Evolutionary conservation across 192 early-diverging fungal genomes (phyloP).

Genomic region (Mortierella claussenii): DNA sequence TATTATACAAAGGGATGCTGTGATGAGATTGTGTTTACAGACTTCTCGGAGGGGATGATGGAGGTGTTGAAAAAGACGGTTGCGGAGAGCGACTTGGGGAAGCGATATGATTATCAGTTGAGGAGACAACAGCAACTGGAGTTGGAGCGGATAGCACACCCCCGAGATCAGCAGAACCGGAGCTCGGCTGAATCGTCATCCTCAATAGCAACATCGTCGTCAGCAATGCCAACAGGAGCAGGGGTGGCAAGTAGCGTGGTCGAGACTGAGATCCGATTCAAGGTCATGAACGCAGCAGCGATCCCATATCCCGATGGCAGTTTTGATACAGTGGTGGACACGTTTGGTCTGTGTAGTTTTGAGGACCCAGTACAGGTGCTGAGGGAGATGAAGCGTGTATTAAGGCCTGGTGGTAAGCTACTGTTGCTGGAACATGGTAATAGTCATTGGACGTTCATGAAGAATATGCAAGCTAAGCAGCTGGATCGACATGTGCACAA

Average conservation of each 20-base stretch:
- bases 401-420: conserved; percentile 24
- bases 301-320: conserved; percentile 44
- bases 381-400: conserved; percentile 47
- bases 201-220: neutral
- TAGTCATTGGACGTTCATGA: conserved; percentile 42
- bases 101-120: conserved; percentile 43
- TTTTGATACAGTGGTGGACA: conserved; percentile 48
- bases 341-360: conserved; percentile 49
- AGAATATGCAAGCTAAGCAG: conserved; percentile 50
- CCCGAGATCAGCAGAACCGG: neutral
- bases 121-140: conserved; percentile 40
- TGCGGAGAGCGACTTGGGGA: conserved; percentile 35
- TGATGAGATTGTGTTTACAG: conserved; percentile 47
- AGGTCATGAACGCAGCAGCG: conserved; percentile 44
- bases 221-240: neutral
- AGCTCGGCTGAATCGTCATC: neutral
- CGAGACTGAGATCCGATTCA: conserved; percentile 37
- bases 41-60: conserved; percentile 53
- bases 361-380: conserved; percentile 44
- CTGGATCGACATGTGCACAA: conserved; percentile 50
- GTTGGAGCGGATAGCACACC: conserved; percentile 31
- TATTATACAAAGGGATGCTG: conserved; percentile 46
- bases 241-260: too few relatives aligned
- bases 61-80: conserved; percentile 38
- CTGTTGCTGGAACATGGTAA: conserved; percentile 48